phyloP scores from a whole-genome alignment of 2,329 filamentous ascomycete species.

The Nothophoma quercina region DNA sequence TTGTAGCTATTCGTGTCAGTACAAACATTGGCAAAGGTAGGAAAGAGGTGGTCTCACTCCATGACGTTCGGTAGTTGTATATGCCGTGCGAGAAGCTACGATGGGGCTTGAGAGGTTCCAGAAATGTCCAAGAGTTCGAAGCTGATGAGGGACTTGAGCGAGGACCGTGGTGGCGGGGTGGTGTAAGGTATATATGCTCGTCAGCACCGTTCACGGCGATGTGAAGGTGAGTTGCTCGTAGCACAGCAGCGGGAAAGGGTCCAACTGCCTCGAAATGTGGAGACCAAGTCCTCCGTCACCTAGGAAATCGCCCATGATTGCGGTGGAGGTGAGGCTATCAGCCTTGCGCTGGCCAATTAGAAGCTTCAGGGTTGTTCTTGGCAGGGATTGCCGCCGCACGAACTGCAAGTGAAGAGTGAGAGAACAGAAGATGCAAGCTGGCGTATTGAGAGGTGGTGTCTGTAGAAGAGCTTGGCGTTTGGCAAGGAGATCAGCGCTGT shows the following conservation, averaged over 20 bases:
- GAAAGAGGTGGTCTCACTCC: not conserved
- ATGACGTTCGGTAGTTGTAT: not conserved
- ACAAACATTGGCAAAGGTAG: not conserved
- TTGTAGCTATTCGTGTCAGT: not conserved
- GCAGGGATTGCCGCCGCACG: too few relatives aligned
- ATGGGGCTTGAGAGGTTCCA: not conserved
- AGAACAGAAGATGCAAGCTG: too few relatives aligned
- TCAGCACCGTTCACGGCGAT: not conserved
- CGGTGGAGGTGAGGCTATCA: not conserved
- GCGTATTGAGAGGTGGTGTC: too few relatives aligned
- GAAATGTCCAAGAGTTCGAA: not conserved
- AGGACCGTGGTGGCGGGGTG: too few relatives aligned
- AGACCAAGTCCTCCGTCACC: not conserved
- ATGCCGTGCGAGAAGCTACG: not conserved
- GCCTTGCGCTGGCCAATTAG: not conserved
- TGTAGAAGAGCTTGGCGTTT: too few relatives aligned
- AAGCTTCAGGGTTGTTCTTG: not conserved
- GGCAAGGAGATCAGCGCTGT: too few relatives aligned
- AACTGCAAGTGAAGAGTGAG: not conserved
- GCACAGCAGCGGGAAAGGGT: not conserved
- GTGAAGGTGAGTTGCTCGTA: conserved; percentile 2
- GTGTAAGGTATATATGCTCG: not conserved
- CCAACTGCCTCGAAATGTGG: not conserved
- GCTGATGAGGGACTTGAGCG: not conserved
- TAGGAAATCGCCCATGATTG: not conserved